Evolutionary conservation across 1,284 basidiomycete species (phyloP).

Genomic region (Somion occarium): DNA sequence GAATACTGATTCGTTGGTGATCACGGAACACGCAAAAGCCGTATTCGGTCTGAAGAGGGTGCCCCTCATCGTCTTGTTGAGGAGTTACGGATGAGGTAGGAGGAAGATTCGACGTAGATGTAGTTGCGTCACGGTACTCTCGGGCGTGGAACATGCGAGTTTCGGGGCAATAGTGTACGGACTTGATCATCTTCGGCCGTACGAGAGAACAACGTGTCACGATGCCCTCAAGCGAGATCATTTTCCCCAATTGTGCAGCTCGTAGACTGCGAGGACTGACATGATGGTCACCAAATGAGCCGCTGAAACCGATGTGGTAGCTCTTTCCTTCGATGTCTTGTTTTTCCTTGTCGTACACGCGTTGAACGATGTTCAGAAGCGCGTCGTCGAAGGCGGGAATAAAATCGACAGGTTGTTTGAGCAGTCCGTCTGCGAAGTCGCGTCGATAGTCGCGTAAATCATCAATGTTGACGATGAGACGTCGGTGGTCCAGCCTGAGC

Average conservation of each 20-base stretch:
- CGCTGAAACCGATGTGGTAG: slow-evolving; percentile 90
- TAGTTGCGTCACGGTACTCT: slow-evolving; percentile 91
- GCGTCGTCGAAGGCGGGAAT: slow-evolving; percentile 93
- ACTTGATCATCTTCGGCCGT: slow-evolving; percentile 96
- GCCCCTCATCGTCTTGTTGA: slow-evolving; percentile 88
- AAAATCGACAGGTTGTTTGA: slow-evolving; percentile 86
- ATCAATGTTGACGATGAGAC: slow-evolving; percentile 95
- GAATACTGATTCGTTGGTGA: slow-evolving; percentile 96
- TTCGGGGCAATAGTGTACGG: slow-evolving; percentile 91
- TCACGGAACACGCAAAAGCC: slow-evolving; percentile 92
- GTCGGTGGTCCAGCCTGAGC: slow-evolving; percentile 80
- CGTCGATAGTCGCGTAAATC: slow-evolving; percentile 94
- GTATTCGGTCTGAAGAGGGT: slow-evolving; percentile 87
- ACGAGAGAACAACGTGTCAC: slow-evolving; percentile 98
- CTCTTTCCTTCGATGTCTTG: slow-evolving; percentile 78
- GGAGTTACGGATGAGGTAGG: slow-evolving; percentile 91
- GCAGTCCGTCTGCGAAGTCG: slow-evolving; percentile 75
- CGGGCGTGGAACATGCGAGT: slow-evolving; percentile 85
- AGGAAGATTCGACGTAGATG: slow-evolving; percentile 79
- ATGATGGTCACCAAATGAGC: slow-evolving; percentile 99
- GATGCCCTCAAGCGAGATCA: slow-evolving; percentile 98
- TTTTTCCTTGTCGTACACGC: slow-evolving; percentile 77
- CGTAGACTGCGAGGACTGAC: slow-evolving; percentile 92
- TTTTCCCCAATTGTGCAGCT: slow-evolving; percentile 87
- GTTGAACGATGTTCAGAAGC: slow-evolving; percentile 70